phyloP scores from a whole-genome alignment of 2,329 filamentous ascomycete species.

The Beauveria varroae region DNA sequence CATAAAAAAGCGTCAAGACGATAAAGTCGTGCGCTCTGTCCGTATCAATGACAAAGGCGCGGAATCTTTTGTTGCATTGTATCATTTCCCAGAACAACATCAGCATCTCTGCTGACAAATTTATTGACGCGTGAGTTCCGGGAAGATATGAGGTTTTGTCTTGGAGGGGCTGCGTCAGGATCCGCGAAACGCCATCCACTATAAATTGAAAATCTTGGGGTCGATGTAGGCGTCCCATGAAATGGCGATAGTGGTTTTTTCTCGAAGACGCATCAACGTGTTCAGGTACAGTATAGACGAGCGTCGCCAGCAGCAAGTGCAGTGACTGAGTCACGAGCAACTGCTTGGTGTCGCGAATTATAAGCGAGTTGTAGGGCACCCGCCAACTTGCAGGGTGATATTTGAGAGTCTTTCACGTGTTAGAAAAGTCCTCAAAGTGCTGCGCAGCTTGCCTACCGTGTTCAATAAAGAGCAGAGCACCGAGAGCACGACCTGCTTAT shows the following conservation, averaged over 20 bases:
- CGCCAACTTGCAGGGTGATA: conserved; percentile 94
- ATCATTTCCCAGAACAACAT: conserved; percentile 97
- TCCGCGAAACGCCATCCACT: conserved; percentile 86
- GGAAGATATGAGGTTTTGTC: conserved; percentile 83
- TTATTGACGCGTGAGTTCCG: conserved; percentile 68
- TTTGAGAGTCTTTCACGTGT: conserved; percentile 64
- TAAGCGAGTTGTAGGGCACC: conserved; percentile 86
- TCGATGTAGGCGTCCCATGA: conserved; percentile 80
- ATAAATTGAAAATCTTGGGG: conserved; percentile 98
- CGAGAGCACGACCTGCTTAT: conserved; percentile 87
- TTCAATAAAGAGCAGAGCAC: conserved; percentile 89
- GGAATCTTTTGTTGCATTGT: conserved; percentile 95
- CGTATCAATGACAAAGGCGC: conserved; percentile 94
- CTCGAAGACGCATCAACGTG: conserved; percentile 53
- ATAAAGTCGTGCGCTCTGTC: conserved; percentile 90
- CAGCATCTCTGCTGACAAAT: conserved; percentile 90
- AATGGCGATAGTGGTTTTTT: conserved; percentile 93
- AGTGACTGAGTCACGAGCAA: conserved; percentile 86
- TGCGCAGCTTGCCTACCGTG: conserved; percentile 51
- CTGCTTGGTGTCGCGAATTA: conserved; percentile 86
- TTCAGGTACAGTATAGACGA: conserved; percentile 85
- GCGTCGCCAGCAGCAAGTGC: conserved; percentile 77
- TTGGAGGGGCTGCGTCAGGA: conserved; percentile 87
- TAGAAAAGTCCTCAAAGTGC: neutral
- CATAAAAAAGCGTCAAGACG: conserved; percentile 84